Evolutionary conservation across 805 yeast species (phyloP).

Genomic region (Barnettozyma sucrosica): DNA sequence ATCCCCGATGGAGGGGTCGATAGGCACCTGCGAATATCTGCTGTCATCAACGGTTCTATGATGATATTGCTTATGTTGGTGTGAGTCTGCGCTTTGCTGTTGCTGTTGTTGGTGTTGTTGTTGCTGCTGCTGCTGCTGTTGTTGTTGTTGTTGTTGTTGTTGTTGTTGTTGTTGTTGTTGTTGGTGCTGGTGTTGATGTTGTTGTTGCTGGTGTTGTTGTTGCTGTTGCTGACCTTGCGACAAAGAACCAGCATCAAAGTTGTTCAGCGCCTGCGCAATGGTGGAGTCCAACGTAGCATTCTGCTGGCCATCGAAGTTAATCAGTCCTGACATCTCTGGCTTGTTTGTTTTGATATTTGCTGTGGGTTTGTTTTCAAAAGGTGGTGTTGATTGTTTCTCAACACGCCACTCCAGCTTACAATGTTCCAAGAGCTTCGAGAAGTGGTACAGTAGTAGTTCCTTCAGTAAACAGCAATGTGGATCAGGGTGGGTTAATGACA

Average conservation of each 20-base stretch:
- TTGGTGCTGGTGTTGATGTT: constrained; percentile 8
- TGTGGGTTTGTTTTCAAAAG: background rate
- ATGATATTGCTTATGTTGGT: constrained; percentile 3
- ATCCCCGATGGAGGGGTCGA: constrained; percentile 23
- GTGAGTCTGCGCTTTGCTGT: background rate
- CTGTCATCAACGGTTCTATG: background rate
- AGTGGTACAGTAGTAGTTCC: too few species aligned
- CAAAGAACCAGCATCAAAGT: constrained; percentile 7
- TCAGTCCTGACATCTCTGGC: constrained; percentile 7
- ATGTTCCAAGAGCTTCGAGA: background rate
- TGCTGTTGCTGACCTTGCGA: constrained; percentile 12
- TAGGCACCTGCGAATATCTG: constrained; percentile 16
- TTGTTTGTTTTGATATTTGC: background rate
- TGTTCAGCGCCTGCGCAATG: constrained; percentile 15
- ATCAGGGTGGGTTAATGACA: background rate
- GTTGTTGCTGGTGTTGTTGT: constrained; percentile 8
- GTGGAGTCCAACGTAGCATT: constrained; percentile 11
- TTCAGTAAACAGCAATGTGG: background rate
- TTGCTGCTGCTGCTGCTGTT: too few species aligned
- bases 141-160: constrained; percentile 12
- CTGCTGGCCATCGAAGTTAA: constrained; percentile 14
- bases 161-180: constrained; percentile 12
- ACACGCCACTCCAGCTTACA: background rate
- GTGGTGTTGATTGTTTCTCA: background rate
- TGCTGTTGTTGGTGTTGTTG: constrained; percentile 4